phyloP scores from a whole-genome alignment of 768 basidiomycete species.

The Tricholoma hemisulphureum region DNA sequence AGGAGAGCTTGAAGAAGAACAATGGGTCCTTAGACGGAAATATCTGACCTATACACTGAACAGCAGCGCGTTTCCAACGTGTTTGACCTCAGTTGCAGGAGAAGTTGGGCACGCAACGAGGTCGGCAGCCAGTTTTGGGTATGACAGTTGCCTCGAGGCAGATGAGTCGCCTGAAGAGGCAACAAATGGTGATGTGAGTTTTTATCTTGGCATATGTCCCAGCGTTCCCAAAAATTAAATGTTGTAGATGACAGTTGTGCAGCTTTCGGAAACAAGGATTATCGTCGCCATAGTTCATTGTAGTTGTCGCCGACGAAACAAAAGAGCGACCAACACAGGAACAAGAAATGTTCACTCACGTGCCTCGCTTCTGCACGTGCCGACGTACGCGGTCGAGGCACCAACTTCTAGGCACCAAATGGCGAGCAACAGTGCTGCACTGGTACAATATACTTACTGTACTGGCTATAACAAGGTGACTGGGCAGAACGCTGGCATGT shows the following conservation, averaged over 20 bases:
- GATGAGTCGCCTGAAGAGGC: constrained; percentile 15
- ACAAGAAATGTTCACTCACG: neutral
- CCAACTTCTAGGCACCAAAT: too few relatives aligned
- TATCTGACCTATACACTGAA: constrained; percentile 31
- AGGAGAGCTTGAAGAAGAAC: constrained; percentile 21
- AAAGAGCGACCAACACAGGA: neutral
- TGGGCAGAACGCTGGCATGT: too few relatives aligned
- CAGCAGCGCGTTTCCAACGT: constrained; percentile 68
- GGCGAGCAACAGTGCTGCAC: too few relatives aligned
- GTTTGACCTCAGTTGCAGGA: constrained; percentile 45
- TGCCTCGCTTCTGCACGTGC: too few relatives aligned
- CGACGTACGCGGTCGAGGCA: too few relatives aligned
- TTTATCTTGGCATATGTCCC: constrained; percentile 19
- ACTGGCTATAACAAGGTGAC: too few relatives aligned
- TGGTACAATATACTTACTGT: too few relatives aligned
- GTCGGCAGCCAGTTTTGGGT: constrained; percentile 59
- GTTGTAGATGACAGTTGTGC: neutral
- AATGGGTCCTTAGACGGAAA: constrained; percentile 21
- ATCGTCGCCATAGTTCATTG: neutral
- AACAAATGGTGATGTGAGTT: constrained; percentile 16
- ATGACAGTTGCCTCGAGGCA: constrained; percentile 35
- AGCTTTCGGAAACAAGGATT: neutral
- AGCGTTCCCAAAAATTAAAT: neutral
- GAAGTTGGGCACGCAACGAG: constrained; percentile 48
- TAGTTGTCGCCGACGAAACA: neutral